Conservation (phyloP, 2,329 filamentous ascomycete species). For the Lanzia echinophila region DNA sequence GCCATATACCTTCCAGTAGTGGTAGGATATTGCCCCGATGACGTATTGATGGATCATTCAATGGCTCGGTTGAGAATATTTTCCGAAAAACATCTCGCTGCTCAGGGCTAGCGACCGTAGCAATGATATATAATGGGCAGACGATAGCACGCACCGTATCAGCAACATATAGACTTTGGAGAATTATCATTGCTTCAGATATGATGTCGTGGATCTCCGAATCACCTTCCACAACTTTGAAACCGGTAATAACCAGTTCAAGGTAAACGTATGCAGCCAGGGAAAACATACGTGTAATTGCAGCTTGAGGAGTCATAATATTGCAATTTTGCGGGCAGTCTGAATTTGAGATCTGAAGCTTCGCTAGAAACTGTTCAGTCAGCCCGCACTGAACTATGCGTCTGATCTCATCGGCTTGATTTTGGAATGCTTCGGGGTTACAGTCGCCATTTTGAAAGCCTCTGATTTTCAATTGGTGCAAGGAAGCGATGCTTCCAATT, state of each 20-base stretch:
- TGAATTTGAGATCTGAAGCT: conserved; percentile 13
- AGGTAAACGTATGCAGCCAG: conserved; percentile 23
- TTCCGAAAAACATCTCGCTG: conserved; percentile 23
- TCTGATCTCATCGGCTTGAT: conserved; percentile 16
- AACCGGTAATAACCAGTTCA: conserved; percentile 23
- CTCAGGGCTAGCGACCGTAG: conserved; percentile 17
- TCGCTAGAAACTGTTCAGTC: conserved; percentile 14
- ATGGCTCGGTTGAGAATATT: conserved; percentile 19
- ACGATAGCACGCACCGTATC: conserved; percentile 19
- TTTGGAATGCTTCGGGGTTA: conserved; percentile 12
- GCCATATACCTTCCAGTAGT: conserved; percentile 25
- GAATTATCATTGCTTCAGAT: conserved; percentile 17
- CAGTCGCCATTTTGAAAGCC: conserved; percentile 28
- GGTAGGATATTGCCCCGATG: conserved; percentile 25
- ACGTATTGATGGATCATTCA: conserved; percentile 22
- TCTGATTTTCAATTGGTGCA: conserved; percentile 50
- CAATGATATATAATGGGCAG: conserved; percentile 24
- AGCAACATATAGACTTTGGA: conserved; percentile 14
- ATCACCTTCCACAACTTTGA: conserved; percentile 9
- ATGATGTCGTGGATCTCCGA: conserved; percentile 13
- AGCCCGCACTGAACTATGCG: conserved; percentile 18
- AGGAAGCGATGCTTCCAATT: conserved; percentile 46
- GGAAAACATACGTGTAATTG: conserved; percentile 23
- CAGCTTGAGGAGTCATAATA: not conserved
- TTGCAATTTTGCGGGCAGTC: not conserved